Percentiles rank a stretch among this genome's conserved stretches.
phyloP scores from a whole-genome alignment of 2,329 filamentous ascomycete species.

The Metarhizium sp. region DNA sequence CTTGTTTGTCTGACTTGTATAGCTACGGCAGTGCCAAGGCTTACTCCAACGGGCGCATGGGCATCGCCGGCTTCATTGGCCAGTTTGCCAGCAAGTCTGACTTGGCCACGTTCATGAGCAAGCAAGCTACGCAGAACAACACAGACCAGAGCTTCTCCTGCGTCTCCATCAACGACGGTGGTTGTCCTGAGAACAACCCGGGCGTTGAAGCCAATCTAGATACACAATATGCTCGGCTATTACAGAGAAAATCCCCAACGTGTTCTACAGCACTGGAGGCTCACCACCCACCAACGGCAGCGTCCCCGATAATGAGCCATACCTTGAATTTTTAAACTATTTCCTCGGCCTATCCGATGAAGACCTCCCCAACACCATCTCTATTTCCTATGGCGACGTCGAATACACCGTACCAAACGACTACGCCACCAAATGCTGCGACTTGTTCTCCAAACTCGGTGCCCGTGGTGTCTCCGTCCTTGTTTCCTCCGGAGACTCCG shows the following conservation, averaged over 20 bases:
- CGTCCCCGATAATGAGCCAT: constrained; percentile 49
- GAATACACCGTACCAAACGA: constrained; percentile 30
- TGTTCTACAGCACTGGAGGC: constrained; percentile 6
- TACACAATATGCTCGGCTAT: constrained; percentile 3
- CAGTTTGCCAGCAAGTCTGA: constrained; percentile 1
- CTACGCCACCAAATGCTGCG: constrained; percentile 43
- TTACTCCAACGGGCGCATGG: constrained; percentile 4
- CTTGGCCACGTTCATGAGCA: not conserved
- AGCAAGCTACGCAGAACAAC: constrained; percentile 1
- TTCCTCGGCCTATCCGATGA: constrained; percentile 50
- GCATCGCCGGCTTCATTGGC: constrained; percentile 5
- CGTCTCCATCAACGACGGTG: constrained; percentile 4
- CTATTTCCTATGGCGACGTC: constrained; percentile 58
- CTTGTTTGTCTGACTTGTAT: constrained; percentile 1
- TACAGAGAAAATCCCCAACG: constrained; percentile 1
- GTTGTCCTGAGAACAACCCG: not conserved
- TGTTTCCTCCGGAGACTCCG: constrained; percentile 47
- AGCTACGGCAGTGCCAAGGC: constrained; percentile 2
- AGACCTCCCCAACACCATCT: constrained; percentile 26
- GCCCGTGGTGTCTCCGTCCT: constrained; percentile 54
- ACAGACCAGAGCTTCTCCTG: constrained; percentile 2
- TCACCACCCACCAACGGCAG: not conserved
- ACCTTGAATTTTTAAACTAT: constrained; percentile 54
- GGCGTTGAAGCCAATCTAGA: constrained; percentile 5
- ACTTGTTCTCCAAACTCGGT: constrained; percentile 52